Base-by-base conservation (phyloP, 225 moss, liverwort and hornwort species). In the Straminergon stramineum region DNA sequence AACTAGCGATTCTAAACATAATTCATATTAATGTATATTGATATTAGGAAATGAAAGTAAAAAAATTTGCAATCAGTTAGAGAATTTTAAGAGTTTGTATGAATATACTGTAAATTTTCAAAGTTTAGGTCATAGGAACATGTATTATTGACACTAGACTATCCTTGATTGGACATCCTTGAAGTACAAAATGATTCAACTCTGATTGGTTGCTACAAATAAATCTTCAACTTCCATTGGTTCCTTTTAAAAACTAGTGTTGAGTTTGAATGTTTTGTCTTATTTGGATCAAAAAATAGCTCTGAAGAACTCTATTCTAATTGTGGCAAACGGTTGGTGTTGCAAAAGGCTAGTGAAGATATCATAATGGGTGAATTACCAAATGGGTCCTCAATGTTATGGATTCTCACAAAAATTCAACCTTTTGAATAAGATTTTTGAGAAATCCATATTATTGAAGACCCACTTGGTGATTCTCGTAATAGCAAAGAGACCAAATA, bases 1-100 rank as follows among this genome's bases (percentile, higher is more conserved):
- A 56, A 24, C 37, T 24, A 35, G 15, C 2, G 2, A 24, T 79
- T n/a, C 10, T 26, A 6, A 24, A 37, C 1, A 6, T 15, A 34
- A 34, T 22, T 77, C 0, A 1, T 35, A 55, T 23, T 1, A 23
- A 2, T 20, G 35, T 23, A 10, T 56, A 1, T 10, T 0, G 0
- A 56, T 55, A 6, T 37, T 5, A 23, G 37, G 4, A 37, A 79
- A 79, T 56, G 26, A 55, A 56, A 37, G 2, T 2, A 4, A 79
- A 37, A 4, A 4, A 0, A 35, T n/a, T 16, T 16, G 16, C 6
- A 16, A 24, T 26, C 0, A 0, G 1, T 37, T 55, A 23, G 6
- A 35, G 4, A 23, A 14, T 55, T 78, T 56, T 6, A 6, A 56
- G 13, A 34, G 3, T 22, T 53, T 77, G 22, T 52, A 22, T 34